A percentile compares a stretch with the other conserved stretches of the same genome.
These are phyloP conservation scores for Rhamnella rubrinervis DNA, from an alignment of 331 rosid species.

Conservation along the genomic window DNA sequence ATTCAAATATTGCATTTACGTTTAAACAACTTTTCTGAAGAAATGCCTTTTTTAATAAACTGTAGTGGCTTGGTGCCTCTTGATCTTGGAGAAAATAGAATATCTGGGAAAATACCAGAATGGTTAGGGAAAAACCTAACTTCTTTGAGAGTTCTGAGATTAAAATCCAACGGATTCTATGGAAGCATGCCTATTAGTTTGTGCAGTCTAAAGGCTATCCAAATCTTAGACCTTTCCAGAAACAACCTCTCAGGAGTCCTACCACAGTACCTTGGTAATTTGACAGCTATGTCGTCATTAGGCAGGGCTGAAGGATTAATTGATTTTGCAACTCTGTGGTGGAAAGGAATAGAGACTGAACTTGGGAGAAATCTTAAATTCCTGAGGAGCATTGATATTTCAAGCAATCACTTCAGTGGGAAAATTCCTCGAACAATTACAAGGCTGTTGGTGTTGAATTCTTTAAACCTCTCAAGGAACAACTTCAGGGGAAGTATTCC, in stretches of 20 bases:
- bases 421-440: conserved; percentile 15
- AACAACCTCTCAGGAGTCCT: background rate
- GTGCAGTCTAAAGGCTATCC: background rate
- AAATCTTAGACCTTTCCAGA: background rate
- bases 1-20: background rate
- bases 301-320: too few species aligned
- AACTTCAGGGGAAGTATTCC: background rate
- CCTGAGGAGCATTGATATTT: conserved; percentile 22
- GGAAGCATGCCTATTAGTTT: conserved; percentile 1
- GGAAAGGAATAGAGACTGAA: background rate
- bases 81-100: conserved; percentile 5
- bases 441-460: background rate
- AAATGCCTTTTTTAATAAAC: background rate
- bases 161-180: conserved; percentile 1
- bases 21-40: conserved; percentile 8
- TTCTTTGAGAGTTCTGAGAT: background rate
- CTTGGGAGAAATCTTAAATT: background rate
- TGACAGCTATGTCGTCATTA: background rate
- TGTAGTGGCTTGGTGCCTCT: background rate
- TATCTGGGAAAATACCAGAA: conserved; percentile 1
- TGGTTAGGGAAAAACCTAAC: background rate
- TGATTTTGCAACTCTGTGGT: too few species aligned
- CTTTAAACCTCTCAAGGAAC: conserved; percentile 13
- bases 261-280: background rate
- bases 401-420: conserved; percentile 10